A percentile compares a stretch with the other conserved stretches of the same genome.
phyloP scores from a whole-genome alignment of 1,284 basidiomycete genomes.

The Ceraceosorus bombacis region DNA sequence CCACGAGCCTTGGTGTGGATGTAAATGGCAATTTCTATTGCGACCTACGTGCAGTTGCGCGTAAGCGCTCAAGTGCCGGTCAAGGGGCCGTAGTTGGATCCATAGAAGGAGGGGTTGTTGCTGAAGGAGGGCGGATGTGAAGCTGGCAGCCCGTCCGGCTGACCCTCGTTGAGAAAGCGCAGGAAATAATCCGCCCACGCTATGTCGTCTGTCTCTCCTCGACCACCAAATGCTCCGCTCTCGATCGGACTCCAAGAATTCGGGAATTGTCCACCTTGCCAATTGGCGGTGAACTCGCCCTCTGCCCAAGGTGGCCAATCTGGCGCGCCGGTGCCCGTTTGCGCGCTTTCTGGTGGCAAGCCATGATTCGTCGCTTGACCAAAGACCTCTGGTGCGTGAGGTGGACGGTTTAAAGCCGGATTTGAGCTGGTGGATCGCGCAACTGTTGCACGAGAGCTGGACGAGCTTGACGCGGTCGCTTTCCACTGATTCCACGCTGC shows the following conservation, averaged over 20 bases:
- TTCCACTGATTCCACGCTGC: neutral
- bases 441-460: too few species aligned
- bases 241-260: neutral
- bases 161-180: constrained; percentile 1
- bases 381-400: too few species aligned
- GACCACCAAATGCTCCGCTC: neutral
- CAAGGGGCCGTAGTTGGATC: too few species aligned
- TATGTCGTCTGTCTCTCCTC: neutral
- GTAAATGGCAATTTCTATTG: too few species aligned
- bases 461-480: neutral
- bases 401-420: too few species aligned
- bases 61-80: too few species aligned
- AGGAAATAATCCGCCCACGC: constrained; percentile 8
- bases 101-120: too few species aligned
- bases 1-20: too few species aligned
- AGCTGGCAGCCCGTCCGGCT: too few species aligned
- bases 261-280: neutral
- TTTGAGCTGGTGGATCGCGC: too few species aligned
- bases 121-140: too few species aligned
- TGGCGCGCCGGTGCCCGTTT: neutral
- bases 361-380: neutral
- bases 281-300: neutral
- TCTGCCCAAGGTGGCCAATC: neutral
- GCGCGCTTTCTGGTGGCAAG: neutral
- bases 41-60: too few species aligned